Evolutionary conservation across 768 basidiomycete genomes (phyloP).

Genomic region (Russula brevipes): DNA sequence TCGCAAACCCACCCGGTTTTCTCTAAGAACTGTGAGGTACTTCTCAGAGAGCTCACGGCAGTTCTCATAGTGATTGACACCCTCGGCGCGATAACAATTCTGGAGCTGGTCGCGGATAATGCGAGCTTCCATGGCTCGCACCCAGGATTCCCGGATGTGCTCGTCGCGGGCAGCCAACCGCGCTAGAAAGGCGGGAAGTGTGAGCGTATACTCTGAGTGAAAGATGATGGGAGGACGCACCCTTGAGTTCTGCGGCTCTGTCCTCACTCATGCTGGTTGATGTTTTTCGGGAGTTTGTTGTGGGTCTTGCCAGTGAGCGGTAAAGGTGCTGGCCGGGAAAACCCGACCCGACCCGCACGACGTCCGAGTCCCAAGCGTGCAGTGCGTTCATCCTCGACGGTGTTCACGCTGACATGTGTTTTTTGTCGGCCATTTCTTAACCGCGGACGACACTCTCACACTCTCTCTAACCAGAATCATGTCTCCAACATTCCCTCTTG

Average conservation of each 20-base stretch:
- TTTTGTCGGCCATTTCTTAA: background rate
- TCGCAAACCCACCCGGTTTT: conserved; percentile 63
- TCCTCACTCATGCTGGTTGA: conserved; percentile 39
- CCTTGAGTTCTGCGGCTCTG: conserved; percentile 46
- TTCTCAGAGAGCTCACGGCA: conserved; percentile 83
- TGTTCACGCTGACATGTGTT: background rate
- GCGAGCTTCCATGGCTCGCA: conserved; percentile 88
- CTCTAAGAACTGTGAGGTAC: conserved; percentile 71
- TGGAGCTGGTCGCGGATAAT: conserved; percentile 83
- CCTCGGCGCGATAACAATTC: conserved; percentile 86
- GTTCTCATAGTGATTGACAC: conserved; percentile 86
- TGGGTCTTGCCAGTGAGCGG: background rate
- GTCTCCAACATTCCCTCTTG: conserved; percentile 38
- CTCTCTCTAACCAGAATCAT: background rate
- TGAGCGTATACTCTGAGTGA: background rate
- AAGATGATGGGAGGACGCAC: conserved; percentile 29
- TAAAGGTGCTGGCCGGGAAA: background rate
- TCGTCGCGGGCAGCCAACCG: conserved; percentile 66
- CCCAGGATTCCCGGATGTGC: conserved; percentile 86
- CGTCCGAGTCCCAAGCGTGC: no score
- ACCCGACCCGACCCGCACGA: background rate
- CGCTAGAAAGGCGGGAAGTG: conserved; percentile 36
- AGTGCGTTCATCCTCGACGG: no score
- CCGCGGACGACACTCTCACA: no score
- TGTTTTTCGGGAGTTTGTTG: conserved; percentile 21